phyloP scores from a whole-genome alignment of 805 yeast genomes.

The Pichia cabralensis region DNA sequence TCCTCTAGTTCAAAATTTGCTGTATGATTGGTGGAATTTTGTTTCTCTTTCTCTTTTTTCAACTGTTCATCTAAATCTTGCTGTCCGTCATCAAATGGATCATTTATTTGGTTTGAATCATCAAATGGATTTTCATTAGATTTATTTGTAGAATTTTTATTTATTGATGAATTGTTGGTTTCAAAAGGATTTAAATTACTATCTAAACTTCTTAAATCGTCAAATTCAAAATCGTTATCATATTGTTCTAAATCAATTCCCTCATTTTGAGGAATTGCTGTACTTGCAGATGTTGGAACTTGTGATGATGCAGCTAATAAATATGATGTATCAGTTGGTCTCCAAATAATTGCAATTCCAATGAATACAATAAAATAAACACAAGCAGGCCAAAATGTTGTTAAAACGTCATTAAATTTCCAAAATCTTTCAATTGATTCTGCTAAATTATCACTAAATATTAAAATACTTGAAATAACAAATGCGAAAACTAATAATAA shows the following conservation, averaged over 20 bases:
- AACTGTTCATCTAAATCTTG: conserved; percentile 24
- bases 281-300: conserved; percentile 54
- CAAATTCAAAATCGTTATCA: conserved; percentile 52
- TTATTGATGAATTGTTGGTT: conserved; percentile 8
- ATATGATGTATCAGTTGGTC: conserved; percentile 93
- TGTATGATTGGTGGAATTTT: conserved; percentile 11
- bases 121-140: conserved; percentile 23
- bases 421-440: conserved; percentile 80
- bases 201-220: conserved; percentile 45
- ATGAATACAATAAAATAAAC: conserved; percentile 78
- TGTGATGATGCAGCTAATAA: conserved; percentile 93
- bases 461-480: conserved; percentile 56
- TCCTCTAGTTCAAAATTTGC: conserved; percentile 23
- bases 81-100: conserved; percentile 11
- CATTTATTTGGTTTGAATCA: conserved; percentile 15
- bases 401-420: conserved; percentile 81
- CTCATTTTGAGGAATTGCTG: conserved; percentile 16
- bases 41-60: conserved; percentile 20
- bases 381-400: conserved; percentile 92
- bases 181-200: conserved; percentile 23
- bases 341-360: conserved; percentile 85
- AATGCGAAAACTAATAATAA: conserved; percentile 63
- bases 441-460: conserved; percentile 62
- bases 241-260: conserved; percentile 23
- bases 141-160: neutral